Evolutionary conservation across 345 rosid genomes (phyloP).

Genomic region (Turnera subulata): DNA sequence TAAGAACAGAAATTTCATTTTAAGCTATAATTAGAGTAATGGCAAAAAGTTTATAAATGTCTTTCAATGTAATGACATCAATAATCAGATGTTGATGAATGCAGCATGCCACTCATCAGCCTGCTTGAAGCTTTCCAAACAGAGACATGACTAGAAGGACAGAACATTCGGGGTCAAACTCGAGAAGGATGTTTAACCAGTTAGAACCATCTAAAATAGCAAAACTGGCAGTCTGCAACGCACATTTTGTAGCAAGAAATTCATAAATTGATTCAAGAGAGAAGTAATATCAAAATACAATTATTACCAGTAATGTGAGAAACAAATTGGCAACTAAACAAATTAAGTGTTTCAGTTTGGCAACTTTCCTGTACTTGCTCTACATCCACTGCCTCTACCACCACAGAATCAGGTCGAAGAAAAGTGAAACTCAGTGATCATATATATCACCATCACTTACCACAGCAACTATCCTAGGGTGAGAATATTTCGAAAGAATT

Average conservation of each 20-base stretch:
- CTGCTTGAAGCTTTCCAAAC: no score
- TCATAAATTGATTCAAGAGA: not conserved
- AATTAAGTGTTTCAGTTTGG: not conserved
- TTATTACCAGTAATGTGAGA: not conserved
- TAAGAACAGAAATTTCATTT: not conserved
- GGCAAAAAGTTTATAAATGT: not conserved
- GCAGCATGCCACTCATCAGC: no score
- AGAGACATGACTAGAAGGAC: no score
- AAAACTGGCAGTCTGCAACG: not conserved
- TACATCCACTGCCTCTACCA: conserved; percentile 9
- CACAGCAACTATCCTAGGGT: conserved; percentile 80
- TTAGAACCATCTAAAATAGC: not conserved
- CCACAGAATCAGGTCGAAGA: conserved; percentile 7
- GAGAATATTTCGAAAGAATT: conserved; percentile 55
- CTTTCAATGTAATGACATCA: no score
- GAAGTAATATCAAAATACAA: not conserved
- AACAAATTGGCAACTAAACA: not conserved
- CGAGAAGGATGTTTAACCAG: no score
- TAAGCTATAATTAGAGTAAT: not conserved
- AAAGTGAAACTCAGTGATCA: conserved; percentile 5
- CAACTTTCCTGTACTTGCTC: not conserved
- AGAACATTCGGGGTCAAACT: no score
- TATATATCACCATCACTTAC: conserved; percentile 43
- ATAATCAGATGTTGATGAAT: no score
- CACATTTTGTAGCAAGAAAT: not conserved